phyloP scores from a whole-genome alignment of 2,329 filamentous ascomycete genomes.

The Cladosporium sp. region DNA sequence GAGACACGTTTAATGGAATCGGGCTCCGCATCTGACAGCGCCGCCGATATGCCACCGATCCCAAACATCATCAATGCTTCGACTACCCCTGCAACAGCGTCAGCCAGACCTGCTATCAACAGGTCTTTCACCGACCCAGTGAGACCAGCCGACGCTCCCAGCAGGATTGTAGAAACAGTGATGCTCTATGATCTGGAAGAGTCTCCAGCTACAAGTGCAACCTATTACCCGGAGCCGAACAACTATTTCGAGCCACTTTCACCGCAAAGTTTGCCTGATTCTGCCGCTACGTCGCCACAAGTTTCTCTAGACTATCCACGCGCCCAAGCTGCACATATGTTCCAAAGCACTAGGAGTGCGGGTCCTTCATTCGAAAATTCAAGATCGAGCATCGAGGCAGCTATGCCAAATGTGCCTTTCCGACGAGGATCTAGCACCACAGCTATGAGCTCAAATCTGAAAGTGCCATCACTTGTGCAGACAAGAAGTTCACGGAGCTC shows the following conservation, averaged over 20 bases:
- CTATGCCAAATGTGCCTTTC: conserved; percentile 16
- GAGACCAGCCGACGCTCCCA: not conserved
- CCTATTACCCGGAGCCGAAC: conserved; percentile 1
- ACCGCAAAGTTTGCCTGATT: conserved; percentile 7
- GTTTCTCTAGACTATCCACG: conserved; percentile 36
- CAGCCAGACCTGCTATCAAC: not conserved
- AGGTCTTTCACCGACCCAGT: conserved; percentile 11
- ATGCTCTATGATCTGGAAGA: conserved; percentile 5
- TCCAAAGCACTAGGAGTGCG: conserved; percentile 22
- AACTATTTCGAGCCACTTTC: conserved; percentile 11
- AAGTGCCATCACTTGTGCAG: not conserved
- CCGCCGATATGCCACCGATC: not conserved
- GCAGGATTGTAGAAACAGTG: conserved; percentile 17
- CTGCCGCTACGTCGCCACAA: not conserved
- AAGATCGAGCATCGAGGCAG: conserved; percentile 12
- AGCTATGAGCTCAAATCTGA: not conserved
- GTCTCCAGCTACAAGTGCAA: not conserved
- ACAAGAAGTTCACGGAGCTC: not conserved
- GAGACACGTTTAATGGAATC: conserved; percentile 54
- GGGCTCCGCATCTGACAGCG: conserved; percentile 41
- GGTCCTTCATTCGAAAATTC: conserved; percentile 3
- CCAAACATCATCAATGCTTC: not conserved
- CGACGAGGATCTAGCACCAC: conserved; percentile 4
- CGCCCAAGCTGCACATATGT: conserved; percentile 29
- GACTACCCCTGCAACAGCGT: conserved; percentile 12